These are phyloP conservation scores for Monosporascus sp. DNA, from an alignment of 2,329 filamentous ascomycete genomes.

Conservation along the genomic window DNA sequence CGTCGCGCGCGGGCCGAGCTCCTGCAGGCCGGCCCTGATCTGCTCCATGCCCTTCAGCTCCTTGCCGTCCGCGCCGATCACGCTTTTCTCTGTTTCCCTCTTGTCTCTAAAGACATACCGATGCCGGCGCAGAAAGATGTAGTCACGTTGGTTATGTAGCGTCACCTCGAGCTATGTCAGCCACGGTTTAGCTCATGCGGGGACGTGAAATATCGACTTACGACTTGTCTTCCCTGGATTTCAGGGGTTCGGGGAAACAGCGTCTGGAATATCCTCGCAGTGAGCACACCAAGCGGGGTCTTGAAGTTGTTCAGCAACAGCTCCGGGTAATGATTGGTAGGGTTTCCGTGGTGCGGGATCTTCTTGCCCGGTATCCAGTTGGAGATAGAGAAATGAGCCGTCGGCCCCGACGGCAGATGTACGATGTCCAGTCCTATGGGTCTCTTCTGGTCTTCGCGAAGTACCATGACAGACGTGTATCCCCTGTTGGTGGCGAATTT, in stretches of 20 bases:
- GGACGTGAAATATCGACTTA: conserved; percentile 79
- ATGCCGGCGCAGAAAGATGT: conserved; percentile 87
- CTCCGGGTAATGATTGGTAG: conserved; percentile 87
- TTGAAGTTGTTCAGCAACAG: conserved; percentile 91
- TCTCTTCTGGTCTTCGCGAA: conserved; percentile 86
- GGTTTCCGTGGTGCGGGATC: conserved; percentile 81
- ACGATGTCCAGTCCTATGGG: conserved; percentile 79
- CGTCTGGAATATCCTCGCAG: conserved; percentile 76
- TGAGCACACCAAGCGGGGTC: conserved; percentile 83
- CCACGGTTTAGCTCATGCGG: too few species aligned
- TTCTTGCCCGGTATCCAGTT: conserved; percentile 89
- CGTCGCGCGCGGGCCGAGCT: conserved; percentile 72
- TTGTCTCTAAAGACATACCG: conserved; percentile 92
- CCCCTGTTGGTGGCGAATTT: conserved; percentile 76
- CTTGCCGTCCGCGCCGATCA: conserved; percentile 76
- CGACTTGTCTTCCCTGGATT: conserved; percentile 78
- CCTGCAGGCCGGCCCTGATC: conserved; percentile 82
- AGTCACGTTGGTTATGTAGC: conserved; percentile 84
- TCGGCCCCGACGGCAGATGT: conserved; percentile 78
- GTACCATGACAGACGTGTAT: conserved; percentile 77
- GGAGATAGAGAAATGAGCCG: conserved; percentile 85
- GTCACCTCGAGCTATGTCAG: neutral
- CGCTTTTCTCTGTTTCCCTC: conserved; percentile 77
- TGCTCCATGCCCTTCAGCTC: conserved; percentile 79
- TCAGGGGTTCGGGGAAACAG: conserved; percentile 80